Evolutionary conservation across 2,329 filamentous ascomycete species (phyloP).

Genomic region (Salinomyces thailandicus): DNA sequence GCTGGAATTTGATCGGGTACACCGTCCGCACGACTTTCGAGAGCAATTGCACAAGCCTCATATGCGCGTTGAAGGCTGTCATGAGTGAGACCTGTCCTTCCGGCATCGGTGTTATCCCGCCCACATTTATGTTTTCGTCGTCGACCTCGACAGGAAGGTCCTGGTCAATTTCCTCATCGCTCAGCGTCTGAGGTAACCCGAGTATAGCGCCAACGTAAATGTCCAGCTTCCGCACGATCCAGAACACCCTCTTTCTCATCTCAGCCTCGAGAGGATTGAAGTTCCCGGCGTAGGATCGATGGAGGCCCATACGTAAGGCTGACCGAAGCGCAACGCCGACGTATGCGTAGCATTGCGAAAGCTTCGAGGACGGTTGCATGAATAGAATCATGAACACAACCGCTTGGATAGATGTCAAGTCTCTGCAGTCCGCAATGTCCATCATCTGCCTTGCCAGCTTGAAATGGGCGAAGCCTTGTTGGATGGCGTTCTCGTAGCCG

Average conservation of each 20-base stretch:
- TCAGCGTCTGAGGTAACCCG: slow-evolving; percentile 38
- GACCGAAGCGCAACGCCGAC: slow-evolving; percentile 42
- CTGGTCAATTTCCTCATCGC: slow-evolving; percentile 41
- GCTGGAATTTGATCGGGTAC: slow-evolving; percentile 49
- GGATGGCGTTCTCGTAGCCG: slow-evolving; percentile 37
- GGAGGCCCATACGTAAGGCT: slow-evolving; percentile 41
- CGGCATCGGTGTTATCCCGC: slow-evolving; percentile 44
- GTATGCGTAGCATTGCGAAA: slow-evolving; percentile 44
- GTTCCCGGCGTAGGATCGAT: slow-evolving; percentile 37
- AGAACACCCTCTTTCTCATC: slow-evolving; percentile 41
- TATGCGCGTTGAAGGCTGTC: slow-evolving; percentile 51
- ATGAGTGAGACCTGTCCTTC: slow-evolving; percentile 46
- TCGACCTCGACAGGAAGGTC: slow-evolving; percentile 38
- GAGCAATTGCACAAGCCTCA: slow-evolving; percentile 46
- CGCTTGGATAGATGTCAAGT: slow-evolving; percentile 40
- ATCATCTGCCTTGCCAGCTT: slow-evolving; percentile 38
- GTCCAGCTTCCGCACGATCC: slow-evolving; percentile 42
- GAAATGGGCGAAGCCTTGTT: slow-evolving; percentile 43
- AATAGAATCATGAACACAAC: slow-evolving; percentile 46
- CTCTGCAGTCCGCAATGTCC: slow-evolving; percentile 44
- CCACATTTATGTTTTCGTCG: slow-evolving; percentile 41
- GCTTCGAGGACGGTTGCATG: slow-evolving; percentile 41
- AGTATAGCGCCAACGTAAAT: slow-evolving; percentile 43
- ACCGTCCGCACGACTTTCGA: slow-evolving; percentile 54
- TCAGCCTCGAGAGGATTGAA: slow-evolving; percentile 41